Evolutionary conservation across 2,329 filamentous ascomycete genomes (phyloP).

Genomic region (Pseudocercospora macadamiae): DNA sequence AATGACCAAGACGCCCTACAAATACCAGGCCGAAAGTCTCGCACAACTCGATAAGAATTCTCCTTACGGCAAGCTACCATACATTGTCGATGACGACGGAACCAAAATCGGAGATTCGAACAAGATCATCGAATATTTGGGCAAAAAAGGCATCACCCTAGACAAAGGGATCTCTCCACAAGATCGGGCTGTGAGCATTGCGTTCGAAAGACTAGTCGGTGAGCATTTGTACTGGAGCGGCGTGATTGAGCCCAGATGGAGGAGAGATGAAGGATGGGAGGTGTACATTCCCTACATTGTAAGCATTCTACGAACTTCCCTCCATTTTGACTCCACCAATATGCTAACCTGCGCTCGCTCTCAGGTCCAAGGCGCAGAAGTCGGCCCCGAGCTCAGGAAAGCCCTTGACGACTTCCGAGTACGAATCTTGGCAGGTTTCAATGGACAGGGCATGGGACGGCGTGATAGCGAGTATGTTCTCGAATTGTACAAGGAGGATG

Average conservation of each 20-base stretch:
- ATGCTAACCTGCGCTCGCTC: neutral
- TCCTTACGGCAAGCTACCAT: conserved; percentile 14
- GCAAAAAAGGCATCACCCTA: conserved; percentile 9
- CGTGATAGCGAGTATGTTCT: conserved; percentile 3
- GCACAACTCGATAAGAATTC: conserved; percentile 10
- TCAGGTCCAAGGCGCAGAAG: conserved; percentile 11
- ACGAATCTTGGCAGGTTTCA: conserved; percentile 13
- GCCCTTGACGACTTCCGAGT: conserved; percentile 15
- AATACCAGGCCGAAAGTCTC: conserved; percentile 13
- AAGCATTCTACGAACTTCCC: neutral
- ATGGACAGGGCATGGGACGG: conserved; percentile 16
- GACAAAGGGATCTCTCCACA: conserved; percentile 4
- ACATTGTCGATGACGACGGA: conserved; percentile 16
- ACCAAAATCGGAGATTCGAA: conserved; percentile 17
- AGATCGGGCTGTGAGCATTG: conserved; percentile 5
- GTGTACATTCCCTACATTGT: conserved; percentile 18
- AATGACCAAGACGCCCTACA: conserved; percentile 11
- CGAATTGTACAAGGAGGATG: conserved; percentile 13
- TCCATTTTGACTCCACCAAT: neutral
- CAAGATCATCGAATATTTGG: conserved; percentile 11
- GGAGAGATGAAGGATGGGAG: conserved; percentile 13
- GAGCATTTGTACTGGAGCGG: conserved; percentile 14
- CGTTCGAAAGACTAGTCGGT: conserved; percentile 12
- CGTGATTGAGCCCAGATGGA: conserved; percentile 18
- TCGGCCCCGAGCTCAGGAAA: conserved; percentile 5